Percentiles rank a stretch among this genome's conserved stretches.
Evolutionary conservation across 305 asterid species (phyloP).

Genomic region (Solanum hybrid): DNA sequence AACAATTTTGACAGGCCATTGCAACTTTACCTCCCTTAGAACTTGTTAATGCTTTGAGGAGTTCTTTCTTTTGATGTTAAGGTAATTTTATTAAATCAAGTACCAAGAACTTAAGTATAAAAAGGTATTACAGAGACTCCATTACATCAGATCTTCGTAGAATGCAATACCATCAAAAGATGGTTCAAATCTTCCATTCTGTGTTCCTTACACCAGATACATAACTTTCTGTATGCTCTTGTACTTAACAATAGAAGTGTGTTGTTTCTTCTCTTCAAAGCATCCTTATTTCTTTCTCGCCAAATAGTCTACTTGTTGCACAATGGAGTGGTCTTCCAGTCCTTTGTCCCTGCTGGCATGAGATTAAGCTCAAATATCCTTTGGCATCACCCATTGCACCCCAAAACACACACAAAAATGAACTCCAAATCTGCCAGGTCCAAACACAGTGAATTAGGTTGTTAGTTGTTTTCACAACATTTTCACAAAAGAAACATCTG

Average conservation of each 20-base stretch:
- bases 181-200: not conserved
- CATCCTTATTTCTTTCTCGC: not conserved
- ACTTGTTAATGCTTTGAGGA: not conserved
- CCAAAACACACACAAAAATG: not conserved
- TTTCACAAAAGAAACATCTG: not conserved
- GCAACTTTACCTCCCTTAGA: not conserved
- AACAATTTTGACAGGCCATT: not conserved
- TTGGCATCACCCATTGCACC: not conserved
- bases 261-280: not conserved
- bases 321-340: not conserved
- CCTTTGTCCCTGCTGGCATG: not conserved
- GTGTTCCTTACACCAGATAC: not conserved
- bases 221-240: not conserved
- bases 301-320: not conserved
- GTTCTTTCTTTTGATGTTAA: not conserved
- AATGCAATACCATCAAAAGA: not conserved
- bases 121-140: not conserved
- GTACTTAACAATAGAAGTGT: not conserved
- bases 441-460: not conserved
- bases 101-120: not conserved
- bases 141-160: not conserved
- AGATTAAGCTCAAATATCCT: not conserved
- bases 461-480: not conserved
- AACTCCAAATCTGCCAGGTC: not conserved
- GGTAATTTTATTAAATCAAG: not conserved